Evolutionary conservation across 495 filamentous ascomycete species (phyloP).

Genomic region (Podospora didyma): DNA sequence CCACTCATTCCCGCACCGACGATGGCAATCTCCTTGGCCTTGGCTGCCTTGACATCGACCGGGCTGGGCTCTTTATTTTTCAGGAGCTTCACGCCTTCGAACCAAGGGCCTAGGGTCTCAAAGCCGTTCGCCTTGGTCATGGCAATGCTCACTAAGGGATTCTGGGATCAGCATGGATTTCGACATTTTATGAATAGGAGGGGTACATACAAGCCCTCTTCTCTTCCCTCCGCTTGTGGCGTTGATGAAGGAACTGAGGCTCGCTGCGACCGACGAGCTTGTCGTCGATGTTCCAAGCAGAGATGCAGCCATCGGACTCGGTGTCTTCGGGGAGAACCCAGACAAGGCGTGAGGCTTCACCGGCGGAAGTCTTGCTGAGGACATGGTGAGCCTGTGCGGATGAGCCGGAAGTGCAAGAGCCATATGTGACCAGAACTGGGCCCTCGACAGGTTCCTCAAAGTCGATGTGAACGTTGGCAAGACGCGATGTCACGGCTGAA

Average conservation of each 20-base stretch:
- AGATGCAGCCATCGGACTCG: constrained; percentile 44
- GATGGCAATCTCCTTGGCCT: constrained; percentile 55
- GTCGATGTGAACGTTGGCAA: constrained; percentile 42
- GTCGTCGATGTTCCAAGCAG: constrained; percentile 43
- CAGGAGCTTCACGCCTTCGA: constrained; percentile 62
- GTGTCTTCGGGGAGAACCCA: constrained; percentile 51
- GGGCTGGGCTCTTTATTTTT: constrained; percentile 48
- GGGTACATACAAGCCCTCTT: constrained; percentile 17
- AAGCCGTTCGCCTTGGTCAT: constrained; percentile 48
- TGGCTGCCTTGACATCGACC: constrained; percentile 51
- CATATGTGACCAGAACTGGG: constrained; percentile 38
- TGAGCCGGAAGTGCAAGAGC: constrained; percentile 25
- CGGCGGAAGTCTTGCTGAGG: constrained; percentile 18
- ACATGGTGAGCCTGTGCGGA: constrained; percentile 29
- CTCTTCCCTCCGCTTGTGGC: constrained; percentile 27
- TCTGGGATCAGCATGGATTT: too few relatives aligned
- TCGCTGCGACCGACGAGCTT: constrained; percentile 42
- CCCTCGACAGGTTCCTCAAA: constrained; percentile 22
- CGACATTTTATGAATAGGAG: too few relatives aligned
- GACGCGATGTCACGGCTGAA: constrained; percentile 34
- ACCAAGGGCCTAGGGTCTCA: constrained; percentile 64
- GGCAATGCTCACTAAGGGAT: constrained; percentile 31
- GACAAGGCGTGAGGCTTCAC: constrained; percentile 36
- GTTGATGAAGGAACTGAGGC: constrained; percentile 28
- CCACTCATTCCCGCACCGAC: constrained; percentile 68